A percentile compares a stretch with the other conserved stretches of the same genome.
Evolutionary conservation across 2,329 filamentous ascomycete genomes (phyloP).

Genomic region (Pseudogymnoascus sp.): DNA sequence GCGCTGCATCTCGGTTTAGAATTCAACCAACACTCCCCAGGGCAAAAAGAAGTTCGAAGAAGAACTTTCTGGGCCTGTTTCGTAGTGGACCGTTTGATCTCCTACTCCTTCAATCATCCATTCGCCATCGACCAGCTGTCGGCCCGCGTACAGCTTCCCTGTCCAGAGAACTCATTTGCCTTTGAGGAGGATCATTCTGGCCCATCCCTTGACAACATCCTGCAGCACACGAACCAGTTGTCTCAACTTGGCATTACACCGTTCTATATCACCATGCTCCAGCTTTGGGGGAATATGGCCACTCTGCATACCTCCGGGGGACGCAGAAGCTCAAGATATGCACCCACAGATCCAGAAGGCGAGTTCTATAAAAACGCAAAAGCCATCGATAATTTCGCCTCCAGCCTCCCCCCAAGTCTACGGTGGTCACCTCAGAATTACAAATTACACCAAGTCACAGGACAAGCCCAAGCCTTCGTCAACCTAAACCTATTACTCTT

Average conservation of each 20-base stretch:
- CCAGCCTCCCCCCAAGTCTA: neutral
- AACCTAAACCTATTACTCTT: slow-evolving; percentile 13
- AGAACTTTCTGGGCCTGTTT: slow-evolving; percentile 15
- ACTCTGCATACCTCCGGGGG: slow-evolving; percentile 4
- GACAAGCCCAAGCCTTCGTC: slow-evolving; percentile 14
- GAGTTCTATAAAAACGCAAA: neutral
- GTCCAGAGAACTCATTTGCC: slow-evolving; percentile 11
- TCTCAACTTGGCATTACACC: slow-evolving; percentile 8
- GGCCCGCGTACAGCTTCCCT: slow-evolving; percentile 12
- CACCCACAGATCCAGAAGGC: neutral
- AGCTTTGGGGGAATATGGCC: slow-evolving; percentile 10
- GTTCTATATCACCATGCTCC: slow-evolving; percentile 11
- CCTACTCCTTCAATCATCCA: slow-evolving; percentile 13
- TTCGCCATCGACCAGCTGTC: slow-evolving; percentile 1
- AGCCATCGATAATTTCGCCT: neutral
- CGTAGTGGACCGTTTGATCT: slow-evolving; percentile 12
- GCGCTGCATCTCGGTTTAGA: slow-evolving; percentile 12
- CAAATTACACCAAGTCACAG: slow-evolving; percentile 14
- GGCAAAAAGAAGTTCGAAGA: slow-evolving; percentile 13
- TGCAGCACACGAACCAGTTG: neutral
- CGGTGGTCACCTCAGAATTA: slow-evolving; percentile 10
- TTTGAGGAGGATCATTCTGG: slow-evolving; percentile 13
- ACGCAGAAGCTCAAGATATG: neutral
- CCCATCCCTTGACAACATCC: neutral
- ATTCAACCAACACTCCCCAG: slow-evolving; percentile 12